Conservation (phyloP, 305 asterid species). For the Nicotiana rustica region DNA sequence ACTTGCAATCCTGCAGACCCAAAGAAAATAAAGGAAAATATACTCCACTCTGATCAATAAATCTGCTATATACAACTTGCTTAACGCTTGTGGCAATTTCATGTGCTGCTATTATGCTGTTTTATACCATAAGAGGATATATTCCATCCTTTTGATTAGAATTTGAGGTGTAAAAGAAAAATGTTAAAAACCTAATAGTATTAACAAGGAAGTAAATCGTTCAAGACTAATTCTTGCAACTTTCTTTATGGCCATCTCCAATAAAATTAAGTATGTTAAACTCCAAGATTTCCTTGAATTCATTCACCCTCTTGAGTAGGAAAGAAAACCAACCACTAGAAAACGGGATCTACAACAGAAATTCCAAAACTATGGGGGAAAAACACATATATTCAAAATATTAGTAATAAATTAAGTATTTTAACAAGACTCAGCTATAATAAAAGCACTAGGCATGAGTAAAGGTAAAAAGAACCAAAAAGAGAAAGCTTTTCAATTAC, state of each 20-base stretch:
- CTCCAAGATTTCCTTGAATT: not conserved
- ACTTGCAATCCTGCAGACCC: not conserved
- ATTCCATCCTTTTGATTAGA: not conserved
- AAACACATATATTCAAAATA: not conserved
- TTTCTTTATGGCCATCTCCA: not conserved
- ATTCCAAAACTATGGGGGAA: not conserved
- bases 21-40: not conserved
- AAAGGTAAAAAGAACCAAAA: not conserved
- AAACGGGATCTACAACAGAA: slow-evolving; percentile 19
- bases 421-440: not conserved
- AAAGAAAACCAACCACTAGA: not conserved
- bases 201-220: not conserved
- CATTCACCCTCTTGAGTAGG: not conserved
- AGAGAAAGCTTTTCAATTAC: not conserved
- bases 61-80: not conserved
- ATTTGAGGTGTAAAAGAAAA: not conserved
- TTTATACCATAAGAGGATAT: too few relatives aligned
- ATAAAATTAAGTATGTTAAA: slow-evolving; percentile 1
- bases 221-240: not conserved
- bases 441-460: not conserved
- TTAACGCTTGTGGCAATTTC: not conserved
- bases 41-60: not conserved
- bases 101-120: not conserved
- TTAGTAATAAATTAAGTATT: not conserved
- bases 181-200: not conserved